Percentiles rank a stretch among this genome's conserved stretches.
Conservation (phyloP, 352 stramenopile genomes). For the Globisporangium megalacanthum region DNA sequence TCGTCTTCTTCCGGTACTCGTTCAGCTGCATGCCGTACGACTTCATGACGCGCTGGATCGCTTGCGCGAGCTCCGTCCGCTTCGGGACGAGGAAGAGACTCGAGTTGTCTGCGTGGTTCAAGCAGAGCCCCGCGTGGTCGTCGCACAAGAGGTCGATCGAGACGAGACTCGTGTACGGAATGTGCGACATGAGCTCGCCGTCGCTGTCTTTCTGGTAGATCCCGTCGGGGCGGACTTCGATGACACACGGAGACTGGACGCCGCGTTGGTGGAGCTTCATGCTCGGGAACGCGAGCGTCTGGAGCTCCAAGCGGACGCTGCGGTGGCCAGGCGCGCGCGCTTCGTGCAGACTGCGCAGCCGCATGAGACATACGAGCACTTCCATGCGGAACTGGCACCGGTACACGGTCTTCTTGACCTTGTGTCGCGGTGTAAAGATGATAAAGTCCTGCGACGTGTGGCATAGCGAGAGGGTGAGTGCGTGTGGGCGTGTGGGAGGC, state of each 20-base stretch:
- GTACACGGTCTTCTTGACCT: constrained; percentile 79
- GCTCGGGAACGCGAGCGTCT: constrained; percentile 46
- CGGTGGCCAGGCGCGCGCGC: constrained; percentile 22
- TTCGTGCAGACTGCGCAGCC: constrained; percentile 58
- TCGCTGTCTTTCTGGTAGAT: constrained; percentile 75
- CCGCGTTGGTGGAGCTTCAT: constrained; percentile 56
- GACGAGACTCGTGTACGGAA: constrained; percentile 76
- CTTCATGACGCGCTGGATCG: constrained; percentile 66
- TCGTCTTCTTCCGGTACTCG: constrained; percentile 78
- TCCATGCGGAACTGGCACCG: constrained; percentile 81
- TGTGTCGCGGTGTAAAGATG: constrained; percentile 68
- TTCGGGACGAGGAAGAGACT: constrained; percentile 67
- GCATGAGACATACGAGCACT: constrained; percentile 76
- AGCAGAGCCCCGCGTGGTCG: constrained; percentile 53
- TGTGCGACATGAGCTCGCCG: constrained; percentile 73
- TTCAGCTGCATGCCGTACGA: constrained; percentile 78
- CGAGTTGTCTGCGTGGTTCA: constrained; percentile 82
- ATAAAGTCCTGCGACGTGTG: constrained; percentile 42
- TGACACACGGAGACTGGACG: constrained; percentile 55
- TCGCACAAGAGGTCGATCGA: constrained; percentile 82
- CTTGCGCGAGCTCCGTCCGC: constrained; percentile 63
- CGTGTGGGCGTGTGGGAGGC: neutral
- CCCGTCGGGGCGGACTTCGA: constrained; percentile 66
- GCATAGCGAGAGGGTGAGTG: neutral
- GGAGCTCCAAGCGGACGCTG: constrained; percentile 31